Conservation (phyloP, 306 rosid genomes). For the Inga laurina region DNA sequence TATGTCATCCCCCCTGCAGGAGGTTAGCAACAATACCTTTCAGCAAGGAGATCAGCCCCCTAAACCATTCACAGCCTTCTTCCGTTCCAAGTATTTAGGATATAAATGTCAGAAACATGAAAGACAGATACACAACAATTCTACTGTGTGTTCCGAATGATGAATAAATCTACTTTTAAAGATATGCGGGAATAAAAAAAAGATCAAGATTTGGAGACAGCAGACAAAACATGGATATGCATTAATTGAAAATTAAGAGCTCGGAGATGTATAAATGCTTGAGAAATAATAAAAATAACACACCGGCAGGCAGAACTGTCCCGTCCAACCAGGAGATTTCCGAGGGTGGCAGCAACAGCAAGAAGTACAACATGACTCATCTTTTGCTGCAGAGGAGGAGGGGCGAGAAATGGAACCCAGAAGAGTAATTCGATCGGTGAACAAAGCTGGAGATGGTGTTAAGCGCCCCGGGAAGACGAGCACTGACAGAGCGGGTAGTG, state of each 20-base stretch:
- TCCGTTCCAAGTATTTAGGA: background rate
- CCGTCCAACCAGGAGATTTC: constrained; percentile 89
- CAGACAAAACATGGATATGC: background rate
- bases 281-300: background rate
- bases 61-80: background rate
- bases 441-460: background rate
- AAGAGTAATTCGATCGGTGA: constrained; percentile 1
- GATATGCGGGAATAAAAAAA: background rate
- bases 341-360: constrained; percentile 90
- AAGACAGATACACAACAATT: background rate
- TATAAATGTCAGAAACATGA: background rate
- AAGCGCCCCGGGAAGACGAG: background rate
- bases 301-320: constrained; percentile 97
- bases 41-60: constrained; percentile 17
- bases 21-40: constrained; percentile 20
- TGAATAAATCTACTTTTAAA: background rate
- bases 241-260: background rate
- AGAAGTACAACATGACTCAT: constrained; percentile 85
- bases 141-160: background rate
- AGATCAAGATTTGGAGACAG: constrained; percentile 4
- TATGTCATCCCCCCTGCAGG: constrained; percentile 78
- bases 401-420: background rate
- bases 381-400: background rate
- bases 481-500: background rate
- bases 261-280: no score